phyloP scores from a whole-genome alignment of 768 basidiomycete species.

The Russula sp. region DNA sequence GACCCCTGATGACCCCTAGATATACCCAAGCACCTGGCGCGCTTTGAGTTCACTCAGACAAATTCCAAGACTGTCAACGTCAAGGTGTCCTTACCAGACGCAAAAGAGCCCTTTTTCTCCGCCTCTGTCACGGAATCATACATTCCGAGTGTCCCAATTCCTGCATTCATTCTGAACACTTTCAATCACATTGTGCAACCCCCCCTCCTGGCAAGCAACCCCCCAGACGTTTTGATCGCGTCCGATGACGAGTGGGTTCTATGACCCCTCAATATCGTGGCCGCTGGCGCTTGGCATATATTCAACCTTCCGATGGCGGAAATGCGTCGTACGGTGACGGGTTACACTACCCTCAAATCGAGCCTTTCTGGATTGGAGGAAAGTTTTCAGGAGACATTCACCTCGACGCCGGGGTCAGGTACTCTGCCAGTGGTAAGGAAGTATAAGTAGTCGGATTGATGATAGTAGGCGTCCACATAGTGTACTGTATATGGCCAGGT shows the following conservation, averaged over 20 bases:
- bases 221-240: neutral
- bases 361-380: constrained; percentile 17
- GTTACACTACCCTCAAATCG: constrained; percentile 7
- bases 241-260: constrained; percentile 17
- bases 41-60: constrained; percentile 14
- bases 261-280: constrained; percentile 18
- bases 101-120: constrained; percentile 22
- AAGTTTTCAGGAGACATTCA: constrained; percentile 20
- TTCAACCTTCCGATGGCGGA: constrained; percentile 6
- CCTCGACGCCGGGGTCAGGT: neutral
- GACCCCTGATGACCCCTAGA: constrained; percentile 6
- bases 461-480: neutral
- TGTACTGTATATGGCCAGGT: neutral
- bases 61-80: neutral
- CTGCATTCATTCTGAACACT: constrained; percentile 2
- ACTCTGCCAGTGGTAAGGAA: neutral
- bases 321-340: constrained; percentile 23
- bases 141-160: constrained; percentile 19
- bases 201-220: constrained; percentile 1
- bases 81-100: constrained; percentile 10
- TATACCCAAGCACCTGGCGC: constrained; percentile 23
- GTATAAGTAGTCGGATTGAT: neutral
- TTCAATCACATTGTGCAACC: constrained; percentile 16
- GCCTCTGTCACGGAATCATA: constrained; percentile 22
- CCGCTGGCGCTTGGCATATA: constrained; percentile 17